A percentile compares a stretch with the other conserved stretches of the same genome.
These are phyloP conservation scores for Amauroascus verrucosus DNA, from an alignment of 2,329 filamentous ascomycete species.

Conservation along the genomic window DNA sequence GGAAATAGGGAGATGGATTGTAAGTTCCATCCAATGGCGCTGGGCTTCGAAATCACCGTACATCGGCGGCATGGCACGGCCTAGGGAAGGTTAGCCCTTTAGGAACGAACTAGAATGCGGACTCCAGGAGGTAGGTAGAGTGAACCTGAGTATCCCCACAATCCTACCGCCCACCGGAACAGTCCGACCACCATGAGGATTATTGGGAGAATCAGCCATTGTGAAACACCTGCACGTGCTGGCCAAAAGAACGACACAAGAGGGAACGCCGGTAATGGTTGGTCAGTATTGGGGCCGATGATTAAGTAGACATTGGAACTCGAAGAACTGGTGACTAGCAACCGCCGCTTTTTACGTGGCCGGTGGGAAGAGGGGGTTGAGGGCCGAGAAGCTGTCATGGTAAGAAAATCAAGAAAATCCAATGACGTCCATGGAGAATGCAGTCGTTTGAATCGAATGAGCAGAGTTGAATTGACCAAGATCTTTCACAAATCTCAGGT, in stretches of 20 bases:
- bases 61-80: constrained; percentile 73
- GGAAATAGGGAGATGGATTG: constrained; percentile 74
- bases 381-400: constrained; percentile 19
- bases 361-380: constrained; percentile 28
- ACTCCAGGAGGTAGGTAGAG: constrained; percentile 2
- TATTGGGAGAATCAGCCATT: constrained; percentile 85
- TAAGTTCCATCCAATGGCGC: constrained; percentile 97
- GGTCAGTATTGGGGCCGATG: constrained; percentile 36
- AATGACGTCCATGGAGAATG: neutral
- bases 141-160: constrained; percentile 91
- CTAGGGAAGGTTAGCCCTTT: constrained; percentile 33
- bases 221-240: constrained; percentile 65
- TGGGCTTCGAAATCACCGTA: constrained; percentile 97
- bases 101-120: neutral
- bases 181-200: constrained; percentile 83
- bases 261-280: constrained; percentile 63
- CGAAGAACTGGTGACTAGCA: constrained; percentile 22
- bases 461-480: too few relatives aligned
- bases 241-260: constrained; percentile 93
- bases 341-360: constrained; percentile 39
- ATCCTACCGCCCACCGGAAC: constrained; percentile 81
- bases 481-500: too few relatives aligned
- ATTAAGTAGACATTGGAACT: constrained; percentile 36
- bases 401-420: neutral
- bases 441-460: neutral